Evolutionary conservation across 2,329 filamentous ascomycete species (phyloP), one percentile per base, ranked within the genome.

Genomic region (Periglandula ipomoeae): DNA sequence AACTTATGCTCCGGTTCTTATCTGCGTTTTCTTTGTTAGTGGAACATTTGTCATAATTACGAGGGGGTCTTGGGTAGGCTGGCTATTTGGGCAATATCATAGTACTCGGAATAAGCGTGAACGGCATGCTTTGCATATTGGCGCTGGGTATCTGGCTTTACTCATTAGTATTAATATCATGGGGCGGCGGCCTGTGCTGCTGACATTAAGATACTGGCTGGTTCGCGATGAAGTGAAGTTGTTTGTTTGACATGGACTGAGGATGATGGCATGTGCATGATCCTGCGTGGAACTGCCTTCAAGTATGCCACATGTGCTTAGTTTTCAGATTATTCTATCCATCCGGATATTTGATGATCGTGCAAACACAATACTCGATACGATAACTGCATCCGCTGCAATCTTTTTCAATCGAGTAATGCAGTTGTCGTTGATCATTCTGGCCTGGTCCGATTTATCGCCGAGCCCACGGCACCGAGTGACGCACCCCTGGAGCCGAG

Each of bases 391-490:
- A n/a, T n/a, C n/a, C n/a, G n/a, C n/a, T n/a, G n/a, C n/a, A n/a
- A n/a, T n/a, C n/a, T n/a, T n/a, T n/a, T n/a, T n/a, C n/a, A n/a
- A n/a, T n/a, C n/a, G n/a, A n/a, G n/a, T n/a, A n/a, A n/a, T n/a
- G n/a, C n/a, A n/a, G n/a, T n/a, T n/a, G n/a, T n/a, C n/a, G n/a
- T n/a, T n/a, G 27, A 30, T 30, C 27, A 30, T 30, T 13, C 22
- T 19, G 11, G 20, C 43, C 38, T 46, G 47, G 53, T 54, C 56
- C 55, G 55, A 53, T 42, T 42, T 53, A 56, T 56, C 55, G 50
- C 56, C 53, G 55, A 56, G 52, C 41, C 32, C 19, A 32, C 10
- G 15, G 27, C 27, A 32, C 15, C n/a, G n/a, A n/a, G n/a, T n/a
- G n/a, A 27, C 26, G 11, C 26, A 27, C 26, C 5, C 26, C 11